Percentiles rank a stretch among this genome's conserved stretches.
phyloP scores from a whole-genome alignment of 768 basidiomycete species.

The Podaxis pistillaris region DNA sequence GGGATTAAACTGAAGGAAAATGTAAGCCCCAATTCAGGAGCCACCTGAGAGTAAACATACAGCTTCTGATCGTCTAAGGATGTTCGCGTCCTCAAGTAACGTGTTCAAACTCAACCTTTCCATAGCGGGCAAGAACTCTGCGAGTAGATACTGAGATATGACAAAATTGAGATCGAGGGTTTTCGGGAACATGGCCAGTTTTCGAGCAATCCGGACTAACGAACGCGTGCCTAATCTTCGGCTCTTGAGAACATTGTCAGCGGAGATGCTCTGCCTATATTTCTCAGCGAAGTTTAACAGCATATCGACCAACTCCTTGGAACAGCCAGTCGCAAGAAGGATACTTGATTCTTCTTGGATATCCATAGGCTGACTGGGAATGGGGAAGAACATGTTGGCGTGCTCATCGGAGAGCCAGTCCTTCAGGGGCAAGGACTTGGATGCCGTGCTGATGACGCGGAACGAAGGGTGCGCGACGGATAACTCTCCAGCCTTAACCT shows the following conservation, averaged over 20 bases:
- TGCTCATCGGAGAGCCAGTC: slow-evolving; percentile 70
- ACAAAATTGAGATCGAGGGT: slow-evolving; percentile 46
- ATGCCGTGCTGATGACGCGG: slow-evolving; percentile 60
- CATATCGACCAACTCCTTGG: slow-evolving; percentile 30
- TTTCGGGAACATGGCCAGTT: slow-evolving; percentile 44
- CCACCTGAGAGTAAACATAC: slow-evolving; percentile 29
- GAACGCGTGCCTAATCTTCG: slow-evolving; percentile 62
- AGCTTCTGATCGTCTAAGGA: slow-evolving; percentile 37
- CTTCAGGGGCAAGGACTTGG: slow-evolving; percentile 61
- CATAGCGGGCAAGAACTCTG: slow-evolving; percentile 59
- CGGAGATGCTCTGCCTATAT: slow-evolving; percentile 53
- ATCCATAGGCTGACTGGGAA: slow-evolving; percentile 62
- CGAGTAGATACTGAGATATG: slow-evolving; percentile 48
- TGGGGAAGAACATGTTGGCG: slow-evolving; percentile 68
- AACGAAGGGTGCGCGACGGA: slow-evolving; percentile 56
- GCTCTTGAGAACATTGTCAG: slow-evolving; percentile 58
- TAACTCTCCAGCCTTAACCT: slow-evolving; percentile 38
- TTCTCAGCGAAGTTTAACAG: slow-evolving; percentile 56
- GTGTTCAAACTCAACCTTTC: slow-evolving; percentile 54
- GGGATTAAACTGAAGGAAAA: slow-evolving; percentile 44
- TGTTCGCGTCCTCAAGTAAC: slow-evolving; percentile 49
- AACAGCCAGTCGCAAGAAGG: slow-evolving; percentile 52
- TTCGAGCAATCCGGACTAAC: slow-evolving; percentile 51
- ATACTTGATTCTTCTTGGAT: slow-evolving; percentile 46
- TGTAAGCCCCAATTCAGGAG: slow-evolving; percentile 6